phyloP scores from a whole-genome alignment of 345 rosid genomes.

The Salix udensis region DNA sequence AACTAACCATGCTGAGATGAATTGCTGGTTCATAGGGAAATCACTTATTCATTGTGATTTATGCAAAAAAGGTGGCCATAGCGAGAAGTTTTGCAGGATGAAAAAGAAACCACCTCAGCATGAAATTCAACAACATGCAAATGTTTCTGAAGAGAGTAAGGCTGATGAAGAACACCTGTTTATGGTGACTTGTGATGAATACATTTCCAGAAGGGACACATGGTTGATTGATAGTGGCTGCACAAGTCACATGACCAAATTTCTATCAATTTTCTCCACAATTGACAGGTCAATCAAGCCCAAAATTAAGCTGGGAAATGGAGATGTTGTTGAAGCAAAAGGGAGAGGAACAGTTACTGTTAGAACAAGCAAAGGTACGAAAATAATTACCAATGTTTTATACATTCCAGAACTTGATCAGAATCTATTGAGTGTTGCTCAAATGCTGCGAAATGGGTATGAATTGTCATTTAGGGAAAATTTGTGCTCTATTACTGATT shows the following conservation, averaged over 20 bases:
- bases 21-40: background rate
- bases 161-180: background rate
- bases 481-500: too few relatives aligned
- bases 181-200: background rate
- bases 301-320: background rate
- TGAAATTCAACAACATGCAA: background rate
- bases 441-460: too few relatives aligned
- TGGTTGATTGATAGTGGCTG: background rate
- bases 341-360: background rate
- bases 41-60: background rate
- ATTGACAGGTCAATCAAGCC: background rate
- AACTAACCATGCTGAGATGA: background rate
- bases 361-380: background rate
- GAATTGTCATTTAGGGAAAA: too few relatives aligned
- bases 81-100: background rate
- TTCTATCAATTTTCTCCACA: too few relatives aligned
- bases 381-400: background rate
- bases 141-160: background rate
- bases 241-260: background rate
- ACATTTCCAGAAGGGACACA: accelerated
- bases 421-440: too few relatives aligned
- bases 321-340: background rate
- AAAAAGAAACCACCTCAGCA: background rate
- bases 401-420: too few relatives aligned
- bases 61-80: background rate